Evolutionary conservation across 345 rosid genomes (phyloP), one percentile per base, ranked within the genome.

Genomic region (Heritiera fomes): DNA sequence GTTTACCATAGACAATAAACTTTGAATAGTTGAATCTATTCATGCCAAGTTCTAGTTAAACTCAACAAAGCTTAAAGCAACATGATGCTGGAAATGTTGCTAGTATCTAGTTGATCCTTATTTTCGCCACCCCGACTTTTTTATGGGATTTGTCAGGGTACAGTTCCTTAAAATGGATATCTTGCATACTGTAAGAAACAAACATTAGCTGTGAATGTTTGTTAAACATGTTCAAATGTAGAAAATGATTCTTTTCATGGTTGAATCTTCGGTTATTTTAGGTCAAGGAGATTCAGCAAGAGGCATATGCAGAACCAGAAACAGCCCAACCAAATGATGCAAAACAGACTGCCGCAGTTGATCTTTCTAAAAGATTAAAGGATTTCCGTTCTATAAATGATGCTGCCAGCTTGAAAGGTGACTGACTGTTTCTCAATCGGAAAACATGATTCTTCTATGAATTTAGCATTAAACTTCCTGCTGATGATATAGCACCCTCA

Each of bases 231-330:
- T 12, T 1, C n/a, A 13, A 11, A 7, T 14, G 15, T 43, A 23
- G 43, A 32, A 45, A 45, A 45, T 41, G 67, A 7, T 61, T 20
- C 58, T 28, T 34, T 43, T 60, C 53, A 18, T 23, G 59, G 78
- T 65, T 59, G 43, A 55, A 60, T 34, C 41, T 49, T 78, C 63
- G 6, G 18, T 49, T 50, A 43, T 83, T 77, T 55, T 80, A 96
- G 99, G 98, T 96, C 6, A 84, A 87, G 83, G 99, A 90, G 87
- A 96, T 96, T 77, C 86, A 92, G 83, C 94, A 87, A 78, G 99
- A 92, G 78, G 81, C 79, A 61, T 80, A 86, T 82, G 78, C 73
- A 9, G 89, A 90, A 78, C 87, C 88, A 41, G 89, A 86, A 79
- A 85, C 76, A 1, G 83, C 82, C 32, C 87, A 83, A 73, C 87